Percentiles rank a stretch among this genome's conserved stretches.
These are phyloP conservation scores for Saturnispora ahearnii DNA, from an alignment of 805 yeast species.

Conservation along the genomic window DNA sequence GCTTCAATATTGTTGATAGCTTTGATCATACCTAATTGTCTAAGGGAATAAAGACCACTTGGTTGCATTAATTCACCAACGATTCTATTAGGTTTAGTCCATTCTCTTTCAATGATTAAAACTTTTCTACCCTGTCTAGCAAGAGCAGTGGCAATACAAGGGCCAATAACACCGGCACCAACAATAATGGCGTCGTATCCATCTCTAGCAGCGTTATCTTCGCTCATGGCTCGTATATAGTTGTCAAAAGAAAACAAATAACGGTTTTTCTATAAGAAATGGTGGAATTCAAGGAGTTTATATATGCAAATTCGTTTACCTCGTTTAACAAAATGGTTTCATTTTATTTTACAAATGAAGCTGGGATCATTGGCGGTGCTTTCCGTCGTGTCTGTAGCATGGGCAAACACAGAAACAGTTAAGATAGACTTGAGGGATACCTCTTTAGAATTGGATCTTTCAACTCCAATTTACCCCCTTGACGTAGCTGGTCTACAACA, in stretches of 20 bases:
- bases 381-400: background rate
- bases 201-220: background rate
- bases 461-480: background rate
- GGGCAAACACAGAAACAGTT: background rate
- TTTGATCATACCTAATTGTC: conserved; percentile 72
- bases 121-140: conserved; percentile 88
- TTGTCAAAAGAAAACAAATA: background rate
- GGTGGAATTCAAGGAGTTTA: background rate
- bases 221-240: background rate
- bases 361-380: background rate
- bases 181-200: conserved; percentile 76
- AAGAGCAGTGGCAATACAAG: conserved; percentile 80
- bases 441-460: background rate
- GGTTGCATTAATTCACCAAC: conserved; percentile 98
- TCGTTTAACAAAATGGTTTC: conserved; percentile 4
- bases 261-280: background rate
- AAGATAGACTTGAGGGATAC: background rate
- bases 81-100: conserved; percentile 88
- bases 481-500: background rate
- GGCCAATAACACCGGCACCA: conserved; percentile 99
- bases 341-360: background rate
- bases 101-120: conserved; percentile 73
- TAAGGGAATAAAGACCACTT: conserved; percentile 81
- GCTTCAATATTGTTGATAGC: conserved; percentile 74
- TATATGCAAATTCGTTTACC: conserved; percentile 3